Evolutionary conservation across 1,139 yeast species (phyloP).

Genomic region (Saccharomyces hybrid): DNA sequence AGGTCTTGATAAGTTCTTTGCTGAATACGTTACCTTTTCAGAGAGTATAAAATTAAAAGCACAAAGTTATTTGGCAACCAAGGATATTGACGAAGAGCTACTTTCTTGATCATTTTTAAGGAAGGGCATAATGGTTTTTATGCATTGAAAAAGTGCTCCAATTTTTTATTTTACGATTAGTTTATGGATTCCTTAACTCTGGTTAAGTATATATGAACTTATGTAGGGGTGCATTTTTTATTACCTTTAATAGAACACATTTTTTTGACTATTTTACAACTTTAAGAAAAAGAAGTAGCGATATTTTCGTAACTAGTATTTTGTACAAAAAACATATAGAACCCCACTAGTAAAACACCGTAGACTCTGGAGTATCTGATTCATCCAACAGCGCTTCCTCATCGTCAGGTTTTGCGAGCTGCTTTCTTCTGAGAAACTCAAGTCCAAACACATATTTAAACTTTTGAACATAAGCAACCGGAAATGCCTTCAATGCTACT

Average conservation of each 20-base stretch:
- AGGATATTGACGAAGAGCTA: constrained; percentile 14
- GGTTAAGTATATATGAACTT: no score
- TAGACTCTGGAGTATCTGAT: constrained; percentile 5
- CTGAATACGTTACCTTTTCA: constrained; percentile 41
- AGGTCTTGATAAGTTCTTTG: constrained; percentile 43
- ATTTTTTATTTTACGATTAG: no score
- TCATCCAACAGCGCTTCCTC: constrained; percentile 14
- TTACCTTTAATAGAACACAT: background rate
- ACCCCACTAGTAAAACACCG: constrained; percentile 6
- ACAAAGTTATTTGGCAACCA: constrained; percentile 32
- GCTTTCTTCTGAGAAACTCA: constrained; percentile 35
- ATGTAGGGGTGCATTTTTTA: no score
- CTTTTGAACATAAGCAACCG: constrained; percentile 46
- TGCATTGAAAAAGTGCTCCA: no score
- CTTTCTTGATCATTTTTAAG: no score
- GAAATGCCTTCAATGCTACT: constrained; percentile 65
- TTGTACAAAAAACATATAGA: background rate
- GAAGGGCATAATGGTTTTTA: no score
- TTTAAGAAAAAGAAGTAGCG: background rate
- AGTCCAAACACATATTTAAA: constrained; percentile 44
- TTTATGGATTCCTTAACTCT: no score
- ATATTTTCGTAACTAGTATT: background rate
- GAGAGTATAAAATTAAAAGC: constrained; percentile 33
- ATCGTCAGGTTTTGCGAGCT: constrained; percentile 11
- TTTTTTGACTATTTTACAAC: background rate